phyloP scores from a whole-genome alignment of 2,329 filamentous ascomycete genomes.

The Colletotrichum sp. region DNA sequence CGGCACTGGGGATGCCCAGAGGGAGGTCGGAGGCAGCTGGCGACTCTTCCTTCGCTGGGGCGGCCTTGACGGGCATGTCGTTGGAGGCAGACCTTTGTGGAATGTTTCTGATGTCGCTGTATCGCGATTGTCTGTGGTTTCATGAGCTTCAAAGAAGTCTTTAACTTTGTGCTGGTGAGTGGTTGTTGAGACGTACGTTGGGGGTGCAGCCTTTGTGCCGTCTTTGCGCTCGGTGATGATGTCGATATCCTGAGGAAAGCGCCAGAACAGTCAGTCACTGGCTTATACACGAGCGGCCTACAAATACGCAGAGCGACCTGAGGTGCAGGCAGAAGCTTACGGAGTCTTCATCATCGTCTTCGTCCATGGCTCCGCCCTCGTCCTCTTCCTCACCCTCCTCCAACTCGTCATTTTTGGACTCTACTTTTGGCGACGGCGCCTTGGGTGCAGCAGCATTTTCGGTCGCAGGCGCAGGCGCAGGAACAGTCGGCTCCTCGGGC shows the following conservation, averaged over 20 bases:
- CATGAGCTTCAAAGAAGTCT: background rate
- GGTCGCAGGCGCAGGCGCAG: constrained; percentile 10
- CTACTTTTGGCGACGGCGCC: constrained; percentile 17
- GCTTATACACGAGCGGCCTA: background rate
- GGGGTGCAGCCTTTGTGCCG: constrained; percentile 63
- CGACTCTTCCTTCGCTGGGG: constrained; percentile 50
- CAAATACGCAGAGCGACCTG: background rate
- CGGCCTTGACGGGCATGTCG: constrained; percentile 52
- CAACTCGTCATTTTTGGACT: constrained; percentile 54
- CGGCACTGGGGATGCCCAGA: constrained; percentile 46
- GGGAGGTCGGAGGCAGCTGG: constrained; percentile 28
- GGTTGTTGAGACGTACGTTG: constrained; percentile 50
- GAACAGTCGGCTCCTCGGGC: constrained; percentile 57
- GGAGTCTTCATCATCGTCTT: constrained; percentile 59
- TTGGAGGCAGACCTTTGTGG: constrained; percentile 63
- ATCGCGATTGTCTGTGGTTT: constrained; percentile 59
- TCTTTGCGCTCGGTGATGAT: constrained; percentile 73
- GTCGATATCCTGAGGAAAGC: constrained; percentile 61
- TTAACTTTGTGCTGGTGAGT: background rate
- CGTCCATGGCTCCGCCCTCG: constrained; percentile 64
- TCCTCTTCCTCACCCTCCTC: constrained; percentile 71
- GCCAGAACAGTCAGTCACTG: background rate
- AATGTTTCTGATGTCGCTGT: constrained; percentile 70
- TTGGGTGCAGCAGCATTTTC: background rate
- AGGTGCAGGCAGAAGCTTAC: constrained; percentile 31